Evolutionary conservation across 23 red algal species (phyloP).

Genomic region (Gracilariopsis chorda): DNA sequence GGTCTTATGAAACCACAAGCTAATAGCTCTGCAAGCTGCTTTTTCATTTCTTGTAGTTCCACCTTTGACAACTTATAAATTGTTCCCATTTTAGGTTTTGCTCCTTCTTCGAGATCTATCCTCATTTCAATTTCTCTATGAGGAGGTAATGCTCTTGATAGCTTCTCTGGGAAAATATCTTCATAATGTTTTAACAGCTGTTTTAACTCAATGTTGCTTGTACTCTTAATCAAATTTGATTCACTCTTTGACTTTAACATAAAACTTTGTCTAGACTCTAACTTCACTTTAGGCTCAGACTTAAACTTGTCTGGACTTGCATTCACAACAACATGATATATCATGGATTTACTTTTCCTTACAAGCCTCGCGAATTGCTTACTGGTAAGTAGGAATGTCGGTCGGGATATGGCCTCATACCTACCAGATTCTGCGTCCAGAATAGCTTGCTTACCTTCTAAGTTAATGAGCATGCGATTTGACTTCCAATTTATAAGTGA

Average conservation of each 20-base stretch:
- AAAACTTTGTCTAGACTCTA: no score
- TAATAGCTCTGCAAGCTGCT: not conserved
- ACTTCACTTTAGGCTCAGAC: not conserved
- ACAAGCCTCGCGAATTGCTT: not conserved
- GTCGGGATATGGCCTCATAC: not conserved
- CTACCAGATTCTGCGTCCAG: slow-evolving; percentile 21
- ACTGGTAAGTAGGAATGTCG: not conserved
- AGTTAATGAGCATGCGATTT: not conserved
- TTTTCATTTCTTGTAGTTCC: slow-evolving; percentile 3
- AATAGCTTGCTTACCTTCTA: not conserved
- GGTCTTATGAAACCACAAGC: not conserved
- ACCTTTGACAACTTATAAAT: not conserved
- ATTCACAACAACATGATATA: slow-evolving; percentile 12
- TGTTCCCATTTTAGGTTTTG: slow-evolving; percentile 17
- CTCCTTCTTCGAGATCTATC: no score
- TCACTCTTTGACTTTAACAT: no score
- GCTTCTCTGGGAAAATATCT: slow-evolving; percentile 7
- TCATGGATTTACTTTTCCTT: slow-evolving; percentile 4
- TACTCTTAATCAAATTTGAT: no score
- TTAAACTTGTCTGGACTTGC: not conserved
- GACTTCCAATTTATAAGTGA: slow-evolving; percentile 4
- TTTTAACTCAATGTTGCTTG: not conserved
- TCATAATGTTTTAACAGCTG: not conserved
- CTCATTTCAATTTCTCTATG: no score
- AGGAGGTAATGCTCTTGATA: not conserved